A percentile compares a stretch with the other conserved stretches of the same genome.
Conservation (phyloP, 116 monocot genomes). For the Dioscorea cayenensis region DNA sequence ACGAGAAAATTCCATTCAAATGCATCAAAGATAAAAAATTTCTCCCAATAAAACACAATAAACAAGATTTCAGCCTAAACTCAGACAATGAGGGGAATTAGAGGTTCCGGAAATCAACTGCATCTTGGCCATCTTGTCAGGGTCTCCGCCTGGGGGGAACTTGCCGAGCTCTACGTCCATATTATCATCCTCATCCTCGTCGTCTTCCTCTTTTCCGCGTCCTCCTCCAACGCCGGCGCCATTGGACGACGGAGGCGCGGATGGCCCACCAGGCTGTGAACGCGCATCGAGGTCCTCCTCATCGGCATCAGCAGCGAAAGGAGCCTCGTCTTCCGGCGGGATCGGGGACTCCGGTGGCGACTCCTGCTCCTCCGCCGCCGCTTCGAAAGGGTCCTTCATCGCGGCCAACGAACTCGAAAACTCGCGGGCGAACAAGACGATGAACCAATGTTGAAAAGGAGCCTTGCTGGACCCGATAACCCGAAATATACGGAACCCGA, state of each 20-base stretch:
- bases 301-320: conserved; percentile 21
- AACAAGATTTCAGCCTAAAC: too few relatives aligned
- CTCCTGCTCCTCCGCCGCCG: conserved; percentile 75
- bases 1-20: neutral
- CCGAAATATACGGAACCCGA: too few relatives aligned
- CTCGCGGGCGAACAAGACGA: neutral
- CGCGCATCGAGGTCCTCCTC: conserved; percentile 33
- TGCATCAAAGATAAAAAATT: neutral
- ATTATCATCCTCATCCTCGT: conserved; percentile 85
- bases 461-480: too few relatives aligned
- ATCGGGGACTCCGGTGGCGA: conserved; percentile 77
- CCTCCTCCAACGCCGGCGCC: conserved; percentile 9
- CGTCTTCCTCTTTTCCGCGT: conserved; percentile 66
- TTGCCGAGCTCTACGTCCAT: conserved; percentile 86
- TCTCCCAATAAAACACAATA: conserved; percentile 1
- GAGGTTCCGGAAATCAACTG: conserved; percentile 32
- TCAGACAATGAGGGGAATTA: too few relatives aligned
- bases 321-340: conserved; percentile 30
- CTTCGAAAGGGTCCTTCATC: conserved; percentile 98
- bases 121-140: conserved; percentile 90
- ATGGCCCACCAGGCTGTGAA: conserved; percentile 13
- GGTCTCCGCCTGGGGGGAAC: conserved; percentile 53
- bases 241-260: neutral
- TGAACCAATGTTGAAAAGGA: too few relatives aligned
- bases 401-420: neutral